Evolutionary conservation across 164 flowering plant genomes (phyloP), one percentile per base, ranked within the genome.

Genomic region (Dillenia turbinata): DNA sequence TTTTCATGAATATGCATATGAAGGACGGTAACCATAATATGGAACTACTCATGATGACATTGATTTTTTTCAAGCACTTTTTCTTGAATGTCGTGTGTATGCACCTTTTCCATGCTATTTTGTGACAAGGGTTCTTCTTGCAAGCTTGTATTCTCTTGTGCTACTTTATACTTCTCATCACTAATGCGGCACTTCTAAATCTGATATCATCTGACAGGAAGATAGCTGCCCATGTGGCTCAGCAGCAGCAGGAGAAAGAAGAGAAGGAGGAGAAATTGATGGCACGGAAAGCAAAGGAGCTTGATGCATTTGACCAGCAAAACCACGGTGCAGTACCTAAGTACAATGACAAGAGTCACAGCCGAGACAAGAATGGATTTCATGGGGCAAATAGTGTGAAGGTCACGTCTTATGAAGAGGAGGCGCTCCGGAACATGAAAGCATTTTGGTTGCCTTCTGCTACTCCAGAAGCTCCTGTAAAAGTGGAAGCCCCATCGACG

Each of bases 401-500:
- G 66, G 82, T 74, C 53, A 94, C 97, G 24, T 89, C 93, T 15
- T 94, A 78, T 57, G 98, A 94, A 73, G 98, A 82, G 72, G 96
- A 94, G 81, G 97, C 98, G 1, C 92, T 94, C 12, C 78, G 96
- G 44, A 86, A 82, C 62, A 94, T 89, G 98, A 89, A 88, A 77
- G 98, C 97, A 49, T 94, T 94, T 78, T 94, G 98, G 98, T 85
- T 94, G 19, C 97, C 98, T 11, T 94, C 97, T 52, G 98, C 98
- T 10, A 91, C 98, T 15, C 98, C 98, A 0, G 95, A 85, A 65
- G 98, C 96, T 59, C 77, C 93, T 1, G 82, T 64, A 2, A 89
- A 89, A 67, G 92, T 87, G 1, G 89, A 82, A 1, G 84, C 92
- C 12, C 96, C 97, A 10, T 78, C 89, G 9, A 76, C 83, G 16